Evolutionary conservation across 164 flowering plant genomes (phyloP), one percentile per base, ranked within the genome.

Genomic region (Taxillus chinensis): DNA sequence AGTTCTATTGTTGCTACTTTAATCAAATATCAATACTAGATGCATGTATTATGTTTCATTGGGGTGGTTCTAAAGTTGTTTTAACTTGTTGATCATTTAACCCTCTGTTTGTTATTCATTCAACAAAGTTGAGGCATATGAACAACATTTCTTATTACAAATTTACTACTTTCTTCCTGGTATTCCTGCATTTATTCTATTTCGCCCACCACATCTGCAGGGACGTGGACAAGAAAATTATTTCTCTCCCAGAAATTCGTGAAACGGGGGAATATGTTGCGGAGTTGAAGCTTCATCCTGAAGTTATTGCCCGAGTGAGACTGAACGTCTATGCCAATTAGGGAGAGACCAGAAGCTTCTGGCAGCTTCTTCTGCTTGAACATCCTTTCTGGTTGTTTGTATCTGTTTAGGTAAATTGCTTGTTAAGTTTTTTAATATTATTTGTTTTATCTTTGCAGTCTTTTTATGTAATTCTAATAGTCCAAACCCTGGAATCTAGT

Each of bases 191-290:
- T 10, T 61, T 50, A 38, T 48, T 12, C 16, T n/a, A 58, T 17
- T 17, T 42, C 9, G 50, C 57, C 45, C 40, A 39, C 40, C 41
- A 43, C n/a, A 17, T 63, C n/a, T 76, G 57, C 55, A 92, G 98
- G 86, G 98, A 92, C 66, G 79, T 92, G 58, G 98, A 92, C 78
- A 92, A 89, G 75, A 62, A 83, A 64, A 71, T 84, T 61, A 81
- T 92, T 64, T 60, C 80, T 62, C 85, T 92, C 67, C 98, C 96
- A 39, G 98, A 92, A 65, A 92, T 92, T 62, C 82, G 96, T 59
- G 95, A 92, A 75, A 81, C 86, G 4, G 97, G 99, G 39, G 96
- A 88, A 69, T 93, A 90, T 66, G 61, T 86, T 61, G 98, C 96
- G 51, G 96, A 89, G 67, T 73, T 92, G 65, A 92, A 84, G 83